A percentile compares a stretch with the other conserved stretches of the same genome.
These are phyloP conservation scores for Fusarium sp. DNA, from an alignment of 2,329 filamentous ascomycete genomes.

Conservation along the genomic window DNA sequence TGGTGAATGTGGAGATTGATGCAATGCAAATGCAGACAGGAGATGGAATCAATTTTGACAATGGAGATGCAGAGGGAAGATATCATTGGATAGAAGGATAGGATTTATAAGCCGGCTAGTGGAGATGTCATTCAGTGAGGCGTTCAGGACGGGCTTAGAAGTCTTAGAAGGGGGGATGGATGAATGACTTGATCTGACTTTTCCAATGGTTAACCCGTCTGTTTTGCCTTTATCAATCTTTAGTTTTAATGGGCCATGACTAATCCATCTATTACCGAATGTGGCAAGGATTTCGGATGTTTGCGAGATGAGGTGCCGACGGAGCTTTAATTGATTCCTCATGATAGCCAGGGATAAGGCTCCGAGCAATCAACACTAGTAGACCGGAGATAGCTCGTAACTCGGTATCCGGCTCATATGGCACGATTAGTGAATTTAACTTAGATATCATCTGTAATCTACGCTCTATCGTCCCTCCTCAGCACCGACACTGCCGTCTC, in stretches of 20 bases:
- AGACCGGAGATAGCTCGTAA: not conserved
- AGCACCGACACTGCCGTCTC: slow-evolving; percentile 53
- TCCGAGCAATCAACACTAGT: not conserved
- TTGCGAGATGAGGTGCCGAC: not conserved
- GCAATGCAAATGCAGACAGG: slow-evolving; percentile 10
- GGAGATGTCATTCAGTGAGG: not conserved
- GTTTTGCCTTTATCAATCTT: slow-evolving; percentile 29
- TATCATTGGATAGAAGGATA: slow-evolving; percentile 25
- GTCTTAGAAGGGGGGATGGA: not conserved
- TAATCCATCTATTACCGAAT: not conserved
- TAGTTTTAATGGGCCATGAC: not conserved
- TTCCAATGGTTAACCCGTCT: not conserved
- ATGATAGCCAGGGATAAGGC: slow-evolving; percentile 19
- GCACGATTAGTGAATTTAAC: not conserved
- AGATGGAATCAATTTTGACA: slow-evolving; percentile 31
- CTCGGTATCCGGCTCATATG: not conserved
- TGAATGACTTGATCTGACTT: slow-evolving; percentile 1
- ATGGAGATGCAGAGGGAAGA: not conserved
- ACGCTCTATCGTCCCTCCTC: slow-evolving; percentile 37
- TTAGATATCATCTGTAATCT: not conserved
- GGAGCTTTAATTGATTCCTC: slow-evolving; percentile 31
- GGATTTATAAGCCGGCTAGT: slow-evolving; percentile 20
- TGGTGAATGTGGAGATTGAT: slow-evolving; percentile 11
- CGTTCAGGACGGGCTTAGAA: slow-evolving; percentile 3
- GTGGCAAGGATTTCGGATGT: not conserved